Conservation (phyloP, 768 basidiomycete species). For the Lentinula lateritia region DNA sequence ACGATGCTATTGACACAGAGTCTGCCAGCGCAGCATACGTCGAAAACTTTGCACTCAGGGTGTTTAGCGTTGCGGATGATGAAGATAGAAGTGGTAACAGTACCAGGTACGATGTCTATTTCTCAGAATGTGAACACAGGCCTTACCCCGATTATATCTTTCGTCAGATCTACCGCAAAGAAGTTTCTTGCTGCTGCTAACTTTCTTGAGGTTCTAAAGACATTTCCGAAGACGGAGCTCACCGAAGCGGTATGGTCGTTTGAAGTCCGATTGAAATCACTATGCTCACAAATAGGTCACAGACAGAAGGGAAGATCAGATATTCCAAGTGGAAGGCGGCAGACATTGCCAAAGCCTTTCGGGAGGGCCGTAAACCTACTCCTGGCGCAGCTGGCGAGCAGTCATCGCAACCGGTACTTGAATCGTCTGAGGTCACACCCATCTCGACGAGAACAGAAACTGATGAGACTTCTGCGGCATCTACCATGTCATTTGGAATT, state of each 20-base stretch:
- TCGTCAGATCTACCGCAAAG: constrained; percentile 74
- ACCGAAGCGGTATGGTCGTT: constrained; percentile 48
- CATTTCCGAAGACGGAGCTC: constrained; percentile 58
- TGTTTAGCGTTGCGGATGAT: constrained; percentile 87
- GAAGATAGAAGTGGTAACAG: constrained; percentile 80
- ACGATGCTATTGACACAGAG: constrained; percentile 82
- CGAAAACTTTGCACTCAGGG: constrained; percentile 89
- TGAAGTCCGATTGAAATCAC: constrained; percentile 1
- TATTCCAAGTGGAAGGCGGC: constrained; percentile 98
- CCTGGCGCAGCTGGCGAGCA: constrained; percentile 67
- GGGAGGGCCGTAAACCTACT: constrained; percentile 83
- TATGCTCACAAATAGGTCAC: constrained; percentile 7
- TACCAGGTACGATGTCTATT: constrained; percentile 51
- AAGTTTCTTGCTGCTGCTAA: constrained; percentile 94
- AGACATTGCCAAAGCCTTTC: constrained; percentile 89
- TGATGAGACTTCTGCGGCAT: background rate
- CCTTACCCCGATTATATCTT: constrained; percentile 7
- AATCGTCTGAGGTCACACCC: constrained; percentile 12
- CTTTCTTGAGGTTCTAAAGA: constrained; percentile 84
- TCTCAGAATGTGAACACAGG: background rate
- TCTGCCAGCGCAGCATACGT: constrained; percentile 82
- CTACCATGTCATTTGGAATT: constrained; percentile 3
- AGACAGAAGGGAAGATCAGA: constrained; percentile 85
- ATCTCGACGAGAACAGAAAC: background rate
- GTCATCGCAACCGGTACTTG: constrained; percentile 19